Conservation (phyloP, 495 filamentous ascomycete species). For the Aspergillus saccharolyticus region DNA sequence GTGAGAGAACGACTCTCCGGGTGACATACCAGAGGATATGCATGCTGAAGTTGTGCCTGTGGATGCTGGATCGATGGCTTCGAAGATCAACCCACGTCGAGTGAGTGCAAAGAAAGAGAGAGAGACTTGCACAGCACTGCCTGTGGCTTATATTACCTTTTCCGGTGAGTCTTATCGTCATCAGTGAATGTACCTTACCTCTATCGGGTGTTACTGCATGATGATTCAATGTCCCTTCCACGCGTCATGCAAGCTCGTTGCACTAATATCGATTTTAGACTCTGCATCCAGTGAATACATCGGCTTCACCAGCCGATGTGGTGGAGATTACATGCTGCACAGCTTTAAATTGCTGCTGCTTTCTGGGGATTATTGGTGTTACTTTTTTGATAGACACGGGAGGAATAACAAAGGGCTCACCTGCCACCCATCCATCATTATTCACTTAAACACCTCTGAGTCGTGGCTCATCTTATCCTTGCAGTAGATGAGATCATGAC, state of each 20-base stretch:
- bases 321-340: background rate
- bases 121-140: background rate
- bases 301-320: background rate
- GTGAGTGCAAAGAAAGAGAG: background rate
- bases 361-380: no score
- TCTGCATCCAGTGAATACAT: background rate
- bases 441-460: background rate
- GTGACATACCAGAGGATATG: slow-evolving; percentile 9
- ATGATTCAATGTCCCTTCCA: background rate
- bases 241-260: background rate
- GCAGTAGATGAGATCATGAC: background rate
- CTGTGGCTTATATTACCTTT: background rate
- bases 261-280: background rate
- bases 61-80: no score
- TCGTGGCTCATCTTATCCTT: background rate
- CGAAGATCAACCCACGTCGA: background rate
- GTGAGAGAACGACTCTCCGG: background rate
- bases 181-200: background rate
- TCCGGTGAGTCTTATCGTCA: background rate
- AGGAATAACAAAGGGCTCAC: background rate
- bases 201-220: background rate
- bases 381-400: background rate
- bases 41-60: slow-evolving; percentile 7
- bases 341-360: no score
- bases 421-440: background rate